Base-by-base conservation (phyloP, 2,329 filamentous ascomycete species). In the Diaporthe longicolla region DNA sequence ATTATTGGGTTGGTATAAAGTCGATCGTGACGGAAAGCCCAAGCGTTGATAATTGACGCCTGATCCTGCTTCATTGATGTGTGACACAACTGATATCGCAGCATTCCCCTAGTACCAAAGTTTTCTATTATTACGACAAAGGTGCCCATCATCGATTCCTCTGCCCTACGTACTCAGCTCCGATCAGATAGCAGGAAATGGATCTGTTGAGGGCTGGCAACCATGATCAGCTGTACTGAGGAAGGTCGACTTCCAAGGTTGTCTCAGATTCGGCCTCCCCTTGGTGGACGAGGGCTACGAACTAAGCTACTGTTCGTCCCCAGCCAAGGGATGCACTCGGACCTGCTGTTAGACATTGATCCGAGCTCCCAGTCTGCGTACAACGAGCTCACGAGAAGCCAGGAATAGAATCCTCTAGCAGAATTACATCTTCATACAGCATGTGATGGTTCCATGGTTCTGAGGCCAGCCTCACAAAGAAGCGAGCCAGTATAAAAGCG, bases 391-490 rank as follows among this genome's bases (percentile, higher is more conserved):
- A 8, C 7, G 17, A 65, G 24, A 65, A 13, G 4, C 5, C 6
- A 15, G 17, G 19, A 10, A 15, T 19, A 29, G 6, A 8, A 17
- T 4, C 21, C 4, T n/a, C 1, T 10, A n/a, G 29, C 21, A 13
- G 7, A 4, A 11, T 54, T 21, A 6, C n/a, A 19, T 19, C 4
- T n/a, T 4, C 24, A 32, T 54, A 17, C 1, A 29, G 63, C 63
- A 68, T 68, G 63, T 68, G 63, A 68, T 40, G n/a, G 2, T 68
- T 19, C 17, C 40, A 13, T 11, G 9, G 4, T 11, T 6, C 8
- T 35, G 37, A n/a, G 29, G n/a, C 63, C 32, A 52, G 63, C n/a
- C 63, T 54, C 63, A 19, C n/a, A 54, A 54, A 52, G 32, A 68
- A 68, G 21, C 8, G 48, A 10, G 15, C 48, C 48, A 50, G 63